These are phyloP conservation scores for Catunica adiposa DNA, from an alignment of 2,329 filamentous ascomycete species.

Conservation along the genomic window DNA sequence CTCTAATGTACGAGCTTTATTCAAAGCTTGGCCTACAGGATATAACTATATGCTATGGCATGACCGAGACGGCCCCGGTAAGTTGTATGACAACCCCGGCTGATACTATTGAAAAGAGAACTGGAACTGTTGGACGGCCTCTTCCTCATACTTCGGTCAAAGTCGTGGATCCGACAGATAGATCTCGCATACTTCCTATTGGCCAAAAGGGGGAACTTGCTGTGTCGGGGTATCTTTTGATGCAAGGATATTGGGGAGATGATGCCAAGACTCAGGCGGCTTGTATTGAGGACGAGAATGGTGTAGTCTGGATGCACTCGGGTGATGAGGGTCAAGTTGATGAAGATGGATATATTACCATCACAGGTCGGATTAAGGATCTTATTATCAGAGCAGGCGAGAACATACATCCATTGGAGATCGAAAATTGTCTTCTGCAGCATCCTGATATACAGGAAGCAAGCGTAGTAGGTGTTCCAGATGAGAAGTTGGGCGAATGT, in stretches of 20 bases:
- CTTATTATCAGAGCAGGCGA: slow-evolving; percentile 89
- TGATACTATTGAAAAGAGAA: slow-evolving; percentile 57
- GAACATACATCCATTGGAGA: slow-evolving; percentile 86
- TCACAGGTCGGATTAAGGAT: slow-evolving; percentile 88
- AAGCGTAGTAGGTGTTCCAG: slow-evolving; percentile 68
- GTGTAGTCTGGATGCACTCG: slow-evolving; percentile 69
- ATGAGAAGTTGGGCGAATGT: slow-evolving; percentile 68
- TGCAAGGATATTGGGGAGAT: slow-evolving; percentile 84
- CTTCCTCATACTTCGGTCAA: slow-evolving; percentile 69
- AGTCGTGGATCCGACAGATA: slow-evolving; percentile 55
- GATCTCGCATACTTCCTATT: slow-evolving; percentile 40
- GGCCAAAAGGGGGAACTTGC: slow-evolving; percentile 65
- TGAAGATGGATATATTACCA: slow-evolving; percentile 63
- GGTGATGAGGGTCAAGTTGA: slow-evolving; percentile 88
- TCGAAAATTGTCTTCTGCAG: slow-evolving; percentile 73
- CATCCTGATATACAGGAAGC: slow-evolving; percentile 57
- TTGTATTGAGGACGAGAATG: slow-evolving; percentile 26
- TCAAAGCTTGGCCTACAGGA: slow-evolving; percentile 58
- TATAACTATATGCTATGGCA: slow-evolving; percentile 87
- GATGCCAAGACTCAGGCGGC: slow-evolving; percentile 51
- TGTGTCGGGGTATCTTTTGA: slow-evolving; percentile 69
- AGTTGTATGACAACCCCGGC: slow-evolving; percentile 65
- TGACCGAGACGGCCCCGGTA: slow-evolving; percentile 78
- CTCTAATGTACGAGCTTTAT: slow-evolving; percentile 65
- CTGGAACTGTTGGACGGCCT: slow-evolving; percentile 58